A percentile compares a stretch with the other conserved stretches of the same genome.
phyloP scores from a whole-genome alignment of 768 basidiomycete genomes.

The Lactarius sp. region DNA sequence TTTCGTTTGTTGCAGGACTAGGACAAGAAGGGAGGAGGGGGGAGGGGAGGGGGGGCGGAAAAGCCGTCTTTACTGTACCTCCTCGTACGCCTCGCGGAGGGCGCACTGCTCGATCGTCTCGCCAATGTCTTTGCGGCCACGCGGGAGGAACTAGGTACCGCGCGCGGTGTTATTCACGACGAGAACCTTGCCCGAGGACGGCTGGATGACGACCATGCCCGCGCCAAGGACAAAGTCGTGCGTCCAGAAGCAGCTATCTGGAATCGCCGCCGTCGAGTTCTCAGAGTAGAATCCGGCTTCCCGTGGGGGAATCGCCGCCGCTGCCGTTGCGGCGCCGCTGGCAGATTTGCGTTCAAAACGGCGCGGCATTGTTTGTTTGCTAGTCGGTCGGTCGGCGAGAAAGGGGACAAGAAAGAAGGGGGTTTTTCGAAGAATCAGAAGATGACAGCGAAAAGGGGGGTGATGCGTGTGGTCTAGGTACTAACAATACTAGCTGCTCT shows the following conservation, averaged over 20 bases:
- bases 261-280: slow-evolving; percentile 41
- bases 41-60: background rate
- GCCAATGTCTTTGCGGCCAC: slow-evolving; percentile 61
- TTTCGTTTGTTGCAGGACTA: too few relatives aligned
- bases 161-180: slow-evolving; percentile 33
- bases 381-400: slow-evolving; percentile 24
- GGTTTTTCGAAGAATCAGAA: too few relatives aligned
- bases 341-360: too few relatives aligned
- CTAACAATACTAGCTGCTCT: too few relatives aligned
- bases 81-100: slow-evolving; percentile 62
- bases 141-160: slow-evolving; percentile 53
- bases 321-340: too few relatives aligned
- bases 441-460: too few relatives aligned
- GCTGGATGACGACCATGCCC: slow-evolving; percentile 61
- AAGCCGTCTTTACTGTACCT: slow-evolving; percentile 36
- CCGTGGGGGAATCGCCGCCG: background rate
- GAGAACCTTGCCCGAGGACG: slow-evolving; percentile 49
- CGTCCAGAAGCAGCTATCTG: slow-evolving; percentile 43
- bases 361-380: too few relatives aligned
- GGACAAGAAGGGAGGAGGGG: background rate
- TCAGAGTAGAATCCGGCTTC: slow-evolving; percentile 27
- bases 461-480: too few relatives aligned
- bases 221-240: slow-evolving; percentile 53
- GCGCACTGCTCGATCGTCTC: slow-evolving; percentile 57
- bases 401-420: background rate